Evolutionary conservation across 176 grass and related monocot species (phyloP), one percentile per base, ranked within the genome.

Genomic region (Guadua angustifolia): DNA sequence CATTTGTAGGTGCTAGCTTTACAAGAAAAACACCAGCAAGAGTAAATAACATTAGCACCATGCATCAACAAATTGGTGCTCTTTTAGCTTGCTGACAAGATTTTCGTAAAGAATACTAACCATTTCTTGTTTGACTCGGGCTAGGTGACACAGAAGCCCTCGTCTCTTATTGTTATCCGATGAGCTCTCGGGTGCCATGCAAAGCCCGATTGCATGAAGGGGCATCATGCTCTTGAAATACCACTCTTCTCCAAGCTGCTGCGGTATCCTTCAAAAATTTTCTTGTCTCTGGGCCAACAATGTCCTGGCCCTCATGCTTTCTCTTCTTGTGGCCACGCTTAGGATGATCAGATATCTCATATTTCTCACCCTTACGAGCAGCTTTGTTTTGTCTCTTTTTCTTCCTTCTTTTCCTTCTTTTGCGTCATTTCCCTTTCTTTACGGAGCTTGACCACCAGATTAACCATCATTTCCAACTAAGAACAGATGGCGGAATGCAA

Each of bases 381-480:
- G 49, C 79, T 78, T 88, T 88, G 51, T 83, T 83, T 69, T 82
- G 21, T 26, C 62, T 73, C 79, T 46, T 88, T 65, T 62, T 88
- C 86, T 43, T 68, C 74, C 61, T 88, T 83, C 6, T 9, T 74
- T 55, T 74, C 47, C 26, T 36, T 74, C 16, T 38, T 50, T 81
- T 80, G 75, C 22, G 40, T 35, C 45, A 55, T 80, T 77, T 76
- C 73, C 32, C 72, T 83, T 88, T 83, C 86, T 75, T 53, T 88
- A 72, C 83, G 66, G 56, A 67, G 56, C 80, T 71, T 80, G 63
- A 80, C 71, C 81, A 88, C 86, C 79, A 83, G 79, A 83, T 77
- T 70, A 88, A 88, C 50, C 63, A 63, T 88, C 79, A 78, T 38
- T 88, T 88, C 86, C 85, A 88, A 74, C 36, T 57, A 5, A 88